Conservation (phyloP, 768 basidiomycete species). For the Boletales sp. region DNA sequence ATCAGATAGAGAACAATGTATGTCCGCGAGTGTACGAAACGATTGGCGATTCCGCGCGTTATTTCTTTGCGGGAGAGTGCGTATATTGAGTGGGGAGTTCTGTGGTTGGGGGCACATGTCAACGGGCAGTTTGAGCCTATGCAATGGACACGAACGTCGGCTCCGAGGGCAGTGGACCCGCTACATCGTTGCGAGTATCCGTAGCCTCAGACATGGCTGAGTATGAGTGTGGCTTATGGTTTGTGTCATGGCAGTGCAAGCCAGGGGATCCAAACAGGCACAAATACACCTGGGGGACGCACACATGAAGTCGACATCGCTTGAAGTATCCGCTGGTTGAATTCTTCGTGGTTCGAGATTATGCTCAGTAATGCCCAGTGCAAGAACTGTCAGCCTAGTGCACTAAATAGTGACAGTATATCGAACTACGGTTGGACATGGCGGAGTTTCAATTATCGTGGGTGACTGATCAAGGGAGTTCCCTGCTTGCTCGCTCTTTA, state of each 20-base stretch:
- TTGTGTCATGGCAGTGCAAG: constrained; percentile 5
- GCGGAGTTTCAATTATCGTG: constrained; percentile 3
- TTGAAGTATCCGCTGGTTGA: too few species aligned
- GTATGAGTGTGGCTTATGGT: not conserved
- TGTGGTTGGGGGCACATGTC: constrained; percentile 29
- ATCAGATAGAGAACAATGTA: constrained; percentile 87
- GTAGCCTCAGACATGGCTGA: constrained; percentile 35
- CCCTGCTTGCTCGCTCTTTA: not conserved
- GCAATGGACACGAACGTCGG: constrained; percentile 28
- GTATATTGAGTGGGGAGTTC: constrained; percentile 79
- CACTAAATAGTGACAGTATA: too few species aligned
- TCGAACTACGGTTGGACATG: not conserved
- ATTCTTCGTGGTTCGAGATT: too few species aligned
- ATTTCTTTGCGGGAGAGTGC: constrained; percentile 81
- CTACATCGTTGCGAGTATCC: constrained; percentile 31
- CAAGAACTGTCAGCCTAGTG: too few species aligned
- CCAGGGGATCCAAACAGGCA: constrained; percentile 22
- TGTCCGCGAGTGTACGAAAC: constrained; percentile 82
- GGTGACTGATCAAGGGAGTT: constrained; percentile 1
- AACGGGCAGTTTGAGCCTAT: constrained; percentile 5
- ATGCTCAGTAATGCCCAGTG: too few species aligned
- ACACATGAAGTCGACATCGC: too few species aligned
- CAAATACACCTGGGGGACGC: constrained; percentile 22
- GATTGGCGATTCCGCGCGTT: constrained; percentile 80
- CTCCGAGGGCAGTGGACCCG: constrained; percentile 27